Conservation (phyloP, 768 basidiomycete genomes). For the Podaxis pistillaris region DNA sequence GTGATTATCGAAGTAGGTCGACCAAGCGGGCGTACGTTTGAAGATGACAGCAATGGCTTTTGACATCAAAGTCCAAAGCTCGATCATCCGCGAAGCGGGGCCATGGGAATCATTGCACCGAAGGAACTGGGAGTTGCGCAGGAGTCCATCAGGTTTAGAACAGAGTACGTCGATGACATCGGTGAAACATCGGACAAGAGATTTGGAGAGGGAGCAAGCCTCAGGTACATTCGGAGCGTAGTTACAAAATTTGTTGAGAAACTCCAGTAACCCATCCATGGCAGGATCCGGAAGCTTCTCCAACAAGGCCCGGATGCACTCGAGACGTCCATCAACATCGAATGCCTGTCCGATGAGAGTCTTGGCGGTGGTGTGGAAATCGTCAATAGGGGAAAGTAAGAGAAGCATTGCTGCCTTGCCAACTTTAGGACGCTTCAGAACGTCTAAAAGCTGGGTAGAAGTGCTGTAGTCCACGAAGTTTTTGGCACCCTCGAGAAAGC, state of each 20-base stretch:
- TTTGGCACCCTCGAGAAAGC: constrained; percentile 62
- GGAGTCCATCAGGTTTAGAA: constrained; percentile 64
- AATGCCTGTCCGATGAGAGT: constrained; percentile 82
- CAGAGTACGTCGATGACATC: constrained; percentile 92
- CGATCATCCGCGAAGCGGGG: constrained; percentile 54
- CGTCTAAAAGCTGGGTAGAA: constrained; percentile 45
- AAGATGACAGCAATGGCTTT: constrained; percentile 81
- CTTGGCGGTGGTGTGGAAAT: constrained; percentile 73
- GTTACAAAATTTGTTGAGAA: constrained; percentile 62
- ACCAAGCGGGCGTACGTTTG: constrained; percentile 80
- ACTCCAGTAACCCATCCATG: constrained; percentile 68
- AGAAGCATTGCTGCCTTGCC: constrained; percentile 61
- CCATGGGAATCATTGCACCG: constrained; percentile 40
- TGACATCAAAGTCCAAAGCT: constrained; percentile 83
- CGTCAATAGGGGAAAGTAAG: constrained; percentile 80
- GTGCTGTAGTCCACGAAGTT: constrained; percentile 63
- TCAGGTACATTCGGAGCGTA: constrained; percentile 71
- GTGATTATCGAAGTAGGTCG: constrained; percentile 71
- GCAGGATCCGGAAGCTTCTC: constrained; percentile 62
- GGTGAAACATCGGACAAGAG: constrained; percentile 87
- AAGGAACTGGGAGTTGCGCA: constrained; percentile 56
- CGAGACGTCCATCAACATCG: constrained; percentile 84
- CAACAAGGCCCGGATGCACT: constrained; percentile 82
- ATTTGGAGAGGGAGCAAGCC: constrained; percentile 85
- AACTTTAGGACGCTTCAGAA: constrained; percentile 57